These are phyloP conservation scores for Calonectria montana DNA, from an alignment of 2,329 filamentous ascomycete species.

Conservation along the genomic window DNA sequence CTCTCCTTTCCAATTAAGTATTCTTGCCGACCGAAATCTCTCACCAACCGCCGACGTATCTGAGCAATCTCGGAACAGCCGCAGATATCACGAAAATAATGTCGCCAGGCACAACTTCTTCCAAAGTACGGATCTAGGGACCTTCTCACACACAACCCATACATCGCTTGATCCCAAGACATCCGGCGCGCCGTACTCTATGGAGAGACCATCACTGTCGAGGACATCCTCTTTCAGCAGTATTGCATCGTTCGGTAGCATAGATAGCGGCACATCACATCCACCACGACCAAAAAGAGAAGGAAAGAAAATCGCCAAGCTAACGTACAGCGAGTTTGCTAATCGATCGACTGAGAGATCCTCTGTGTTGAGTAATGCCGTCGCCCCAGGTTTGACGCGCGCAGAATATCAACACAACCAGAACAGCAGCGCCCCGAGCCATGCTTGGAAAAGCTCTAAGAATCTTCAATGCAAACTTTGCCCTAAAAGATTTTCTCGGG, in stretches of 20 bases:
- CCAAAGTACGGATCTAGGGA: not conserved
- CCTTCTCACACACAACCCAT: not conserved
- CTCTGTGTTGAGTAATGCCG: too few species aligned
- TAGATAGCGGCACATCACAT: not conserved
- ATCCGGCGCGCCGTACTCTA: not conserved
- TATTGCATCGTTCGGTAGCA: not conserved
- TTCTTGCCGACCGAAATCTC: not conserved
- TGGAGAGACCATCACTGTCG: not conserved
- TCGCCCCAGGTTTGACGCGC: not conserved
- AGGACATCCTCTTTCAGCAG: not conserved
- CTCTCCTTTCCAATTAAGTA: not conserved
- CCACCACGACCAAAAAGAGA: not conserved
- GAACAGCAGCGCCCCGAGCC: not conserved
- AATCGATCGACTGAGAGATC: not conserved
- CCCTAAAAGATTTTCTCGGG: not conserved
- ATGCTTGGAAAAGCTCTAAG: not conserved
- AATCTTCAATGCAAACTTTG: not conserved
- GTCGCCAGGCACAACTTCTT: not conserved
- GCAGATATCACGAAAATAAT: not conserved
- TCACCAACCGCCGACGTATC: not conserved
- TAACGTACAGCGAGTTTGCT: not conserved
- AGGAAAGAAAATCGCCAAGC: not conserved
- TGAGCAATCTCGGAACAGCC: not conserved
- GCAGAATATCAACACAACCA: not conserved
- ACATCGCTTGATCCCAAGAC: not conserved